Conservation (phyloP, 2,329 filamentous ascomycete genomes). For the Phialocephala subalpina region DNA sequence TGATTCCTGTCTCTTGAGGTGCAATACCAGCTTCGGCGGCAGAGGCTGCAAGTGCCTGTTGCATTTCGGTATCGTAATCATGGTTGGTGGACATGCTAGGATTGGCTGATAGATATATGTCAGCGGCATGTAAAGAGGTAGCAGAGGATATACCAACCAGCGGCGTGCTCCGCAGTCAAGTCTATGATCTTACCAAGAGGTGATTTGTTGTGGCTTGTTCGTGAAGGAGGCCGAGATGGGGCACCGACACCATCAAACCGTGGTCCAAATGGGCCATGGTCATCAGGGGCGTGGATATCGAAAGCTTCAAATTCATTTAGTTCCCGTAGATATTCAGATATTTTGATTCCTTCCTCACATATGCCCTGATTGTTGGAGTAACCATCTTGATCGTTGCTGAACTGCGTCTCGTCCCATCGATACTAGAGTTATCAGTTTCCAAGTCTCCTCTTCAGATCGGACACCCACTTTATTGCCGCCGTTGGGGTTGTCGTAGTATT, state of each 20-base stretch:
- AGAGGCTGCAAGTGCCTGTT: constrained; percentile 64
- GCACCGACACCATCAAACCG: constrained; percentile 47
- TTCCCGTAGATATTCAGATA: background rate
- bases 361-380: constrained; percentile 52
- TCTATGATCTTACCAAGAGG: constrained; percentile 62
- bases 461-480: constrained; percentile 47
- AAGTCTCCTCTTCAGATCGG: background rate
- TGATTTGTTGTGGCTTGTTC: constrained; percentile 62
- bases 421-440: constrained; percentile 49
- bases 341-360: constrained; percentile 47
- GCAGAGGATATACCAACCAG: constrained; percentile 47
- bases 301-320: constrained; percentile 52
- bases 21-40: constrained; percentile 57
- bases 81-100: constrained; percentile 40
- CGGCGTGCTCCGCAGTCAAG: constrained; percentile 52
- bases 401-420: constrained; percentile 63
- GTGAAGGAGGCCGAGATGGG: constrained; percentile 66
- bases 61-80: constrained; percentile 60
- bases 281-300: constrained; percentile 61
- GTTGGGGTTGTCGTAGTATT: constrained; percentile 59
- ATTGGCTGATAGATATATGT: constrained; percentile 43
- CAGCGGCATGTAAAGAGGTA: constrained; percentile 16
- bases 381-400: constrained; percentile 61
- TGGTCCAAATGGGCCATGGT: constrained; percentile 48
- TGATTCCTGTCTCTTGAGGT: constrained; percentile 61